Conservation (phyloP, 352 stramenopile genomes). For the Phytophthora uliginosa region DNA sequence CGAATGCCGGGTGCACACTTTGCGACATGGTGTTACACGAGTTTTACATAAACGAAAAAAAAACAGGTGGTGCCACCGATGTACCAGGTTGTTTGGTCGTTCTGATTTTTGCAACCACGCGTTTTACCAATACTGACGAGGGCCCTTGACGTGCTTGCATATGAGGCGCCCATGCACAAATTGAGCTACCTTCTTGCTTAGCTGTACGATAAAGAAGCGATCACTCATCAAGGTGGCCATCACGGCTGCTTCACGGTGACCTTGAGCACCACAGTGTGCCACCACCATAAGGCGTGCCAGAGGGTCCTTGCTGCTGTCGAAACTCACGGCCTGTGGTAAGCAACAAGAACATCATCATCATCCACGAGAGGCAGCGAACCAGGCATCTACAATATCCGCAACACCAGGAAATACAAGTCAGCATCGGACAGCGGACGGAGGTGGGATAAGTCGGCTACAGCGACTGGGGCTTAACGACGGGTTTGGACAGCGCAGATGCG, state of each 20-base stretch:
- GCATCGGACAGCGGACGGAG: not conserved
- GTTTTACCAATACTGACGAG: too few relatives aligned
- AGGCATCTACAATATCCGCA: not conserved
- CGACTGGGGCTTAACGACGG: not conserved
- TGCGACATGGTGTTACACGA: too few relatives aligned
- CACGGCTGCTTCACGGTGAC: conserved; percentile 2
- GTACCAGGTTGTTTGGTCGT: too few relatives aligned
- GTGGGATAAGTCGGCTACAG: not conserved
- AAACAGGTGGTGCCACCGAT: too few relatives aligned
- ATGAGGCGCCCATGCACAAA: not conserved
- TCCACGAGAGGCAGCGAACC: not conserved
- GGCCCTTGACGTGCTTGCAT: not conserved
- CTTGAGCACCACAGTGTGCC: conserved; percentile 1
- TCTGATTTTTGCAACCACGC: too few relatives aligned
- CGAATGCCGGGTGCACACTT: too few relatives aligned
- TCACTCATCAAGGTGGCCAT: not conserved
- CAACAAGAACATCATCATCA: not conserved
- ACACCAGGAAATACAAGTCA: not conserved
- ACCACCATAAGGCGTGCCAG: not conserved
- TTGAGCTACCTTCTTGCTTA: conserved; percentile 7
- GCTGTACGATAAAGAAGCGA: conserved; percentile 4
- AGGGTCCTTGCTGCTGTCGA: not conserved
- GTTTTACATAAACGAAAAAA: too few relatives aligned
- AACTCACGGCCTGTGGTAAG: not conserved
- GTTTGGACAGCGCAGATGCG: conserved; percentile 8